These are phyloP conservation scores for Polygonum aviculare DNA, from an alignment of 148 eudicot genomes.

Conservation along the genomic window DNA sequence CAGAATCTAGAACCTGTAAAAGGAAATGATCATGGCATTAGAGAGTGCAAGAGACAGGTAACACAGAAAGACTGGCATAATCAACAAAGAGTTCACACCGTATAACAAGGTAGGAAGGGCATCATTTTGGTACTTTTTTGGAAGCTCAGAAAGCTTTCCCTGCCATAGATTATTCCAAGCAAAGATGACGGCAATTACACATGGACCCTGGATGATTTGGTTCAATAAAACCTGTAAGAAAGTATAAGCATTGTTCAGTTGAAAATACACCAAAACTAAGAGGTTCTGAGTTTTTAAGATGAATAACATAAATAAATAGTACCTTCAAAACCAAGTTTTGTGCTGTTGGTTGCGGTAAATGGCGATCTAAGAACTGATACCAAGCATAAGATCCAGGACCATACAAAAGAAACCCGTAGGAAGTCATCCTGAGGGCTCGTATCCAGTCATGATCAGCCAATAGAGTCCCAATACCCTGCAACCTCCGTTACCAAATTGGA, in stretches of 20 bases:
- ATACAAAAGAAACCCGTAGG: conserved; percentile 78
- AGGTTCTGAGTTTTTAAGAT: not conserved
- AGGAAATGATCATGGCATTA: conserved; percentile 3
- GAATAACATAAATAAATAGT: not conserved
- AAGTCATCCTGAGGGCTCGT: conserved; percentile 82
- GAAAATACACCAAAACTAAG: not conserved
- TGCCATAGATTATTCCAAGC: conserved; percentile 95
- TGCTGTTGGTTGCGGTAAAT: conserved; percentile 73
- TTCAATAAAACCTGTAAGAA: conserved; percentile 61
- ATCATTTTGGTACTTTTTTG: conserved; percentile 72
- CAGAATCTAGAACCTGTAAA: conserved; percentile 87
- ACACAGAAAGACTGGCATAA: not conserved
- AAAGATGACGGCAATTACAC: conserved; percentile 82
- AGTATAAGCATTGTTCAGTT: not conserved
- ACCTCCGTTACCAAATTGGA: not conserved
- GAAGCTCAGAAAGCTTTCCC: conserved; percentile 81
- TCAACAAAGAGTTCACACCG: conserved; percentile 32
- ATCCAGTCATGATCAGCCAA: conserved; percentile 71
- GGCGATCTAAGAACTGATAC: conserved; percentile 74
- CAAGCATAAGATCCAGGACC: conserved; percentile 93
- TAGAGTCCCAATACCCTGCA: conserved; percentile 45
- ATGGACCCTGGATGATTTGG: conserved; percentile 83
- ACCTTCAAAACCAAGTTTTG: conserved; percentile 67
- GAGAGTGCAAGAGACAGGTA: not conserved
- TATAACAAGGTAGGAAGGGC: conserved; percentile 61